These are phyloP conservation scores for Biscogniauxia sp. DNA, from an alignment of 2,329 filamentous ascomycete species.

Conservation along the genomic window DNA sequence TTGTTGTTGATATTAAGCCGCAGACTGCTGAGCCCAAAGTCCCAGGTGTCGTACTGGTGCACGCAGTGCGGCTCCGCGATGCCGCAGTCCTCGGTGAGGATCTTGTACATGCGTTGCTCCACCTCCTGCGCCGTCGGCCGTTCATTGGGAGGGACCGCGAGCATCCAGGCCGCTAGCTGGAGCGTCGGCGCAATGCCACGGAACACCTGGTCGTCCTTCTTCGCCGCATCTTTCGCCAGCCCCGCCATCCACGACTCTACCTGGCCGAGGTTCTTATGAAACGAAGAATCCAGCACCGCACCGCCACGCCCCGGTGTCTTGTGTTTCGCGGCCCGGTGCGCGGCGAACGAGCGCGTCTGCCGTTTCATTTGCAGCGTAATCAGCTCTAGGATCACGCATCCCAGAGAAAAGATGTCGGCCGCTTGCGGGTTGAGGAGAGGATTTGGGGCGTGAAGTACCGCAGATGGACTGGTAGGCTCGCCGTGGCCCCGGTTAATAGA, in stretches of 20 bases:
- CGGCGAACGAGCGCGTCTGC: slow-evolving; percentile 61
- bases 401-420: slow-evolving; percentile 71
- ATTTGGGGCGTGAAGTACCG: slow-evolving; percentile 38
- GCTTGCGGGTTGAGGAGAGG: slow-evolving; percentile 52
- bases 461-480: slow-evolving; percentile 29
- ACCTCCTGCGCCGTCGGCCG: slow-evolving; percentile 53
- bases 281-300: slow-evolving; percentile 66
- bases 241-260: slow-evolving; percentile 66
- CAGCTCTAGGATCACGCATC: slow-evolving; percentile 70
- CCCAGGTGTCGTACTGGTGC: slow-evolving; percentile 42
- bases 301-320: slow-evolving; percentile 57
- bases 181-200: slow-evolving; percentile 52
- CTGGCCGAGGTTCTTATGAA: slow-evolving; percentile 68
- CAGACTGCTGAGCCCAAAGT: slow-evolving; percentile 32
- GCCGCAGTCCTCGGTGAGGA: slow-evolving; percentile 47
- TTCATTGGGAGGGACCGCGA: slow-evolving; percentile 49
- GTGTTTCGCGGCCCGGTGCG: slow-evolving; percentile 65
- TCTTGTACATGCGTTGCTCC: slow-evolving; percentile 50
- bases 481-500: slow-evolving; percentile 37
- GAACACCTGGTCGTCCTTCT: slow-evolving; percentile 48
- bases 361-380: slow-evolving; percentile 68
- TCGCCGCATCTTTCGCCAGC: slow-evolving; percentile 58
- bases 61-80: slow-evolving; percentile 54
- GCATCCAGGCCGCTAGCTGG: slow-evolving; percentile 53
- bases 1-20: too few relatives aligned